phyloP scores from a whole-genome alignment of 2,329 filamentous ascomycete species.

The Xylaria arbuscula region DNA sequence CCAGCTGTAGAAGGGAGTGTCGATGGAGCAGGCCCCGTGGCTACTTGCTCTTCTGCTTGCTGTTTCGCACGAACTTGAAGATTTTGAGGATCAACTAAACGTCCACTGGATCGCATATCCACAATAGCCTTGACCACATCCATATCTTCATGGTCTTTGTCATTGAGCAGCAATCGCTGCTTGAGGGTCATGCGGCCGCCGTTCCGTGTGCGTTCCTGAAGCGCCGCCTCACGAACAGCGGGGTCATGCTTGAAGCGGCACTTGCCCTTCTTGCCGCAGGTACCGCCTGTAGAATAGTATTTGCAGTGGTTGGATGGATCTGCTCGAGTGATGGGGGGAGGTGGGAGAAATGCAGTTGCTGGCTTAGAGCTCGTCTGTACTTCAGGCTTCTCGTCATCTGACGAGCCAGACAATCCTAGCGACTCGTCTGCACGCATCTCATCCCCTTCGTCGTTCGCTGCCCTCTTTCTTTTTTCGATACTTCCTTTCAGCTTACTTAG shows the following conservation, averaged over 20 bases:
- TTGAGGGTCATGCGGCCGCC: slow-evolving; percentile 73
- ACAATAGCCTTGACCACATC: slow-evolving; percentile 74
- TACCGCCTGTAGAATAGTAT: slow-evolving; percentile 75
- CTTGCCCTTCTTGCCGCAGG: slow-evolving; percentile 79
- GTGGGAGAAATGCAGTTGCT: slow-evolving; percentile 53
- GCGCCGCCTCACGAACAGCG: slow-evolving; percentile 70
- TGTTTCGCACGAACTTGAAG: slow-evolving; percentile 47
- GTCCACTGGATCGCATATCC: slow-evolving; percentile 70
- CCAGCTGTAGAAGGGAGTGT: slow-evolving; percentile 46
- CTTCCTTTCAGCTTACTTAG: slow-evolving; percentile 77
- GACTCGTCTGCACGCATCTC: slow-evolving; percentile 65
- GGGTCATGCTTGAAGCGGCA: slow-evolving; percentile 77
- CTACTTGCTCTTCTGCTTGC: slow-evolving; percentile 45
- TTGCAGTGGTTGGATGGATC: slow-evolving; percentile 75
- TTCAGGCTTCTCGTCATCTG: slow-evolving; percentile 70
- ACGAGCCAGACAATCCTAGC: slow-evolving; percentile 58
- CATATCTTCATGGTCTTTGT: slow-evolving; percentile 75
- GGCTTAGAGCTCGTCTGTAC: slow-evolving; percentile 63
- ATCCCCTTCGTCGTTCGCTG: slow-evolving; percentile 74
- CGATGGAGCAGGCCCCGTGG: slow-evolving; percentile 38
- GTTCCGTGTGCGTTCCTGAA: slow-evolving; percentile 72
- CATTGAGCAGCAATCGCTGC: slow-evolving; percentile 73
- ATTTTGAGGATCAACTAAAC: slow-evolving; percentile 56
- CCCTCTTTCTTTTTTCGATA: slow-evolving; percentile 73
- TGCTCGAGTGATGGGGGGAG: slow-evolving; percentile 63